Evolutionary conservation across 1,139 yeast species (phyloP).

Genomic region (Saccharomyces hybrid): DNA sequence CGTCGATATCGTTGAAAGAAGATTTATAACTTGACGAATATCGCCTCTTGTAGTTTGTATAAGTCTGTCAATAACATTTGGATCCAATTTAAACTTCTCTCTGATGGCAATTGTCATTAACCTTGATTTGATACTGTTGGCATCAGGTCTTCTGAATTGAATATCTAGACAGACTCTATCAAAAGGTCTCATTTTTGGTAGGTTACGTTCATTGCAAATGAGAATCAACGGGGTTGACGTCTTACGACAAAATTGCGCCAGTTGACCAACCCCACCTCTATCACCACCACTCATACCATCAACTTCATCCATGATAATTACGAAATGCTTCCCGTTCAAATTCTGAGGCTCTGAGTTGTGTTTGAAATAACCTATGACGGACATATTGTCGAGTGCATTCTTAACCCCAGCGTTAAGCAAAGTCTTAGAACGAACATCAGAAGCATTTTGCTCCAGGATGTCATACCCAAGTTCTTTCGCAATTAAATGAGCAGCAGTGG

Average conservation of each 20-base stretch:
- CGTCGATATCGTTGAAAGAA: conserved; percentile 75
- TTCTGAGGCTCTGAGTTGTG: conserved; percentile 30
- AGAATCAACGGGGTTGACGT: conserved; percentile 86
- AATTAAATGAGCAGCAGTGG: conserved; percentile 70
- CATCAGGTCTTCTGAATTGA: conserved; percentile 83
- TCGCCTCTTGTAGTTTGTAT: conserved; percentile 84
- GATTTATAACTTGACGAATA: conserved; percentile 86
- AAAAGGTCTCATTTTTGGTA: conserved; percentile 94
- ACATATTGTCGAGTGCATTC: conserved; percentile 69
- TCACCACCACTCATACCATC: conserved; percentile 99
- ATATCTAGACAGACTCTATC: conserved; percentile 78
- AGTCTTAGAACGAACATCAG: conserved; percentile 83
- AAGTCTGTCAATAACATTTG: conserved; percentile 72
- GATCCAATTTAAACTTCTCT: conserved; percentile 74
- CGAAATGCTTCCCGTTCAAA: conserved; percentile 46
- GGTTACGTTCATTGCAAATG: conserved; percentile 84
- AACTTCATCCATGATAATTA: conserved; percentile 95
- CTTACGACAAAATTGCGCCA: conserved; percentile 77
- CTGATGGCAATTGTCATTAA: conserved; percentile 85
- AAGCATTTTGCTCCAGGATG: conserved; percentile 68
- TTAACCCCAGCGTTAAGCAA: conserved; percentile 61
- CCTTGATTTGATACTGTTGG: conserved; percentile 70
- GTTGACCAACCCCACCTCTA: conserved; percentile 95
- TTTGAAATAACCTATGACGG: conserved; percentile 71
- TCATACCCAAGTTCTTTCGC: conserved; percentile 65